phyloP scores from a whole-genome alignment of 108 stramenopile genomes.

The Cyclostephanos tholiformis region DNA sequence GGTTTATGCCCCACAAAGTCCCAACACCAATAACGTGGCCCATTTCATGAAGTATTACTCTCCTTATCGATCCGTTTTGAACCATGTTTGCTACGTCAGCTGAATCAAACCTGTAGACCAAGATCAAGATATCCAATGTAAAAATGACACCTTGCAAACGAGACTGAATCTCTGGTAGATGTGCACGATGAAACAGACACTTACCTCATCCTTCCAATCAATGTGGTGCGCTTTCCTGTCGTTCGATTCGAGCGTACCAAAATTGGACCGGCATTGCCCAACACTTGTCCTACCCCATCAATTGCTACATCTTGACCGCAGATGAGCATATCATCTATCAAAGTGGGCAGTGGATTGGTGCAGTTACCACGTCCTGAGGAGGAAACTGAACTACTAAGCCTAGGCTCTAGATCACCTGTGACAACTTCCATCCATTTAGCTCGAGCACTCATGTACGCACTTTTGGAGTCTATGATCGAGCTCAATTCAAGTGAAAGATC shows the following conservation, averaged over 20 bases:
- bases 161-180: conserved; percentile 1
- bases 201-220: conserved; percentile 1
- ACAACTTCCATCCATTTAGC: conserved; percentile 32
- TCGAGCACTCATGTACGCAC: conserved; percentile 23
- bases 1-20: conserved; percentile 29
- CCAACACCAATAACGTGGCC: conserved; percentile 56
- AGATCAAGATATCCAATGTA: neutral
- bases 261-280: conserved; percentile 20
- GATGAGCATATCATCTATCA: conserved; percentile 10
- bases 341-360: neutral
- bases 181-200: neutral
- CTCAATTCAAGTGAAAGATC: conserved; percentile 19
- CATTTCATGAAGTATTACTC: conserved; percentile 51
- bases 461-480: neutral
- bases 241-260: neutral
- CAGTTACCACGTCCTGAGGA: conserved; percentile 2
- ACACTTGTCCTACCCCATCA: conserved; percentile 8
- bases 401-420: conserved; percentile 1
- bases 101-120: conserved; percentile 16
- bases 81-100: conserved; percentile 21
- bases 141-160: neutral
- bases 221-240: neutral
- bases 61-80: neutral
- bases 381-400: neutral
- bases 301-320: conserved; percentile 14